phyloP scores from a whole-genome alignment of 768 basidiomycete genomes.

The Leccinum broughii region DNA sequence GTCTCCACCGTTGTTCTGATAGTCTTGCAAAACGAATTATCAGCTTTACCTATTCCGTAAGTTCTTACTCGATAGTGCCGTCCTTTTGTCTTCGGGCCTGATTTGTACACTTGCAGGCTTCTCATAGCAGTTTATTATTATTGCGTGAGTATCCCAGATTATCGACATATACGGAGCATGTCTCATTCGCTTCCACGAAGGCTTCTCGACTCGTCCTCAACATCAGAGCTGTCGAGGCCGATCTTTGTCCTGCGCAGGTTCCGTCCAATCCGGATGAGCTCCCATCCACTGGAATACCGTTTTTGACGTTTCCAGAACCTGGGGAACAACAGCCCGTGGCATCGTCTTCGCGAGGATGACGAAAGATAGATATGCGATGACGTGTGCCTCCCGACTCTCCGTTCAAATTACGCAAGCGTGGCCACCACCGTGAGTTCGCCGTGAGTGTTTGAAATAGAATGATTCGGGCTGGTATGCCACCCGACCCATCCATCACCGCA shows the following conservation, averaged over 20 bases:
- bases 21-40: conserved; percentile 14
- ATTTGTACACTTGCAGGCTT: conserved; percentile 10
- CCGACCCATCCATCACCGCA: background rate
- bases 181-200: conserved; percentile 4
- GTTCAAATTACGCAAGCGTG: background rate
- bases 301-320: background rate
- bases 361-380: background rate
- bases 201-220: conserved; percentile 25
- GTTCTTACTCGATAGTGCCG: background rate
- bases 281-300: background rate
- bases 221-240: conserved; percentile 9
- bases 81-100: background rate
- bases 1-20: conserved; percentile 18
- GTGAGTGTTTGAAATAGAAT: background rate
- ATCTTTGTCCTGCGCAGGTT: conserved; percentile 2
- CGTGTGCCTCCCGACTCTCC: background rate
- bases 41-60: conserved; percentile 17
- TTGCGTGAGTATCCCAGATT: conserved; percentile 16
- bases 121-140: conserved; percentile 22
- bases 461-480: background rate
- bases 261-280: conserved; percentile 9
- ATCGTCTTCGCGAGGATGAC: conserved; percentile 12
- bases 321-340: conserved; percentile 12
- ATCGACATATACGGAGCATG: background rate
- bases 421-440: background rate